Evolutionary conservation across 2,329 filamentous ascomycete species (phyloP).

Genomic region (Colletotrichum nymphaeae): DNA sequence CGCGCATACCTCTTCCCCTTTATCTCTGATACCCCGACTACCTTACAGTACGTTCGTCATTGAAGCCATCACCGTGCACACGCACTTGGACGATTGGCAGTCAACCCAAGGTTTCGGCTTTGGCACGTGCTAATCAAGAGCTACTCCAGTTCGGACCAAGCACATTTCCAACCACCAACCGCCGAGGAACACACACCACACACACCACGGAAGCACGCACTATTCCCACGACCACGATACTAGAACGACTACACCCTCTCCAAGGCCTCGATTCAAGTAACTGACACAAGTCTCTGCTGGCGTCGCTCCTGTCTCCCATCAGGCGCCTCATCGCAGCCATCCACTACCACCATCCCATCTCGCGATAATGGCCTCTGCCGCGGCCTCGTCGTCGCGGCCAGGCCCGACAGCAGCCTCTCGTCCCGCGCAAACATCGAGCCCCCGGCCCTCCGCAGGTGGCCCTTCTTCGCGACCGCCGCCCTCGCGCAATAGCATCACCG

Average conservation of each 20-base stretch:
- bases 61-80: slow-evolving; percentile 9
- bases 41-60: not conserved
- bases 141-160: slow-evolving; percentile 20
- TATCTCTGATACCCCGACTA: not conserved
- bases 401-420: slow-evolving; percentile 19
- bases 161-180: not conserved
- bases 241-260: not conserved
- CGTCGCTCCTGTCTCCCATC: not conserved
- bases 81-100: not conserved
- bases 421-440: slow-evolving; percentile 11
- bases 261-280: not conserved
- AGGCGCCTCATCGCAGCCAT: too few species aligned
- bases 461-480: slow-evolving; percentile 24
- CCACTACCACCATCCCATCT: not conserved
- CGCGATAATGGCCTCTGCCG: slow-evolving; percentile 27
- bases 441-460: slow-evolving; percentile 23
- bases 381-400: slow-evolving; percentile 34
- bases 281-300: not conserved
- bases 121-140: slow-evolving; percentile 32
- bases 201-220: not conserved
- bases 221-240: not conserved
- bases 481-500: slow-evolving; percentile 46
- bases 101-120: not conserved
- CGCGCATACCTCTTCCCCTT: too few species aligned
- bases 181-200: not conserved